Evolutionary conservation across 805 yeast genomes (phyloP).

Genomic region (Jamesozyma jinghongensis): DNA sequence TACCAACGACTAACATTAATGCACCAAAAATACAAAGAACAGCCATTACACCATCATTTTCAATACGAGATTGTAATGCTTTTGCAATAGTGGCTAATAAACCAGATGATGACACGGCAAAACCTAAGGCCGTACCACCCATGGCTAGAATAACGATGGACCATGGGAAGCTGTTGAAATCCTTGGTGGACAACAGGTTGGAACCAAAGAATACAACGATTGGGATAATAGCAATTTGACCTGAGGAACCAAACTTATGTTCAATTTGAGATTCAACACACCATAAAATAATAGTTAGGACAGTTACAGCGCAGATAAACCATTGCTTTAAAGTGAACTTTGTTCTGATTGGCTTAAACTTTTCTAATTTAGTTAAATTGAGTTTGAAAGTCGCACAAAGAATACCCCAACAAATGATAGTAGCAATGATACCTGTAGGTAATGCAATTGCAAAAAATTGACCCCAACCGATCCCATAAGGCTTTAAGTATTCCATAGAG

Average conservation of each 20-base stretch:
- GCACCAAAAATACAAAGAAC: slow-evolving; percentile 76
- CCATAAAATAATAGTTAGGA: slow-evolving; percentile 77
- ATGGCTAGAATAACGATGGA: slow-evolving; percentile 88
- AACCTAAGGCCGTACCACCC: slow-evolving; percentile 95
- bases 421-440: slow-evolving; percentile 61
- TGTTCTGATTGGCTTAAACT: slow-evolving; percentile 47
- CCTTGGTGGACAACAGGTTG: slow-evolving; percentile 73
- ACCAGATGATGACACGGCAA: slow-evolving; percentile 89
- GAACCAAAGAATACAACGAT: slow-evolving; percentile 82
- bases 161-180: slow-evolving; percentile 93
- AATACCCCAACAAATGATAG: slow-evolving; percentile 62
- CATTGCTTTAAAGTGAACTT: slow-evolving; percentile 62
- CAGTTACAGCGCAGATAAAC: slow-evolving; percentile 61
- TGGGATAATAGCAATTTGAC: slow-evolving; percentile 82
- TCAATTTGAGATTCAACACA: slow-evolving; percentile 73
- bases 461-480: slow-evolving; percentile 64
- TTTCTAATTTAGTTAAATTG: slow-evolving; percentile 37
- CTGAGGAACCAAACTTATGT: slow-evolving; percentile 79
- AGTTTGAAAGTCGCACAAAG: slow-evolving; percentile 48
- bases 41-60: slow-evolving; percentile 53
- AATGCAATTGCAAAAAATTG: slow-evolving; percentile 86
- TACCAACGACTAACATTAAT: slow-evolving; percentile 75
- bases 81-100: slow-evolving; percentile 69
- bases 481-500: slow-evolving; percentile 73
- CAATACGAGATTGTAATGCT: slow-evolving; percentile 54